A percentile compares a stretch with the other conserved stretches of the same genome.
These are phyloP conservation scores for Madurella fahalii DNA, from an alignment of 2,329 filamentous ascomycete genomes.

Conservation along the genomic window DNA sequence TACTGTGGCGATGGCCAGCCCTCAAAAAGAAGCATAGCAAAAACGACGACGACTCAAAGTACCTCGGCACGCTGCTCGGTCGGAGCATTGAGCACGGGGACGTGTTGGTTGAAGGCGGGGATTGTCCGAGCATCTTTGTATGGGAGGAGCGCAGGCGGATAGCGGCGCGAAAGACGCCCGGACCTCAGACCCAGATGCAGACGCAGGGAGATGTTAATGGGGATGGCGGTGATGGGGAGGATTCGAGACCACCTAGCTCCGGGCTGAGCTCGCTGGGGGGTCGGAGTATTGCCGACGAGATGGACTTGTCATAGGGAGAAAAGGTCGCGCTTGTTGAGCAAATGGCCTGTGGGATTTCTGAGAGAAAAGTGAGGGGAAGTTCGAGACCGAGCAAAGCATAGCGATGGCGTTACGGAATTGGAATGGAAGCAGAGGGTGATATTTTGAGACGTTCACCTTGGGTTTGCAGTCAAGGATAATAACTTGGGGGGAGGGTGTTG, in stretches of 20 bases:
- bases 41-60: slow-evolving; percentile 80
- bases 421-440: not conserved
- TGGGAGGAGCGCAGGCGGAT: slow-evolving; percentile 52
- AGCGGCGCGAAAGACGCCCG: slow-evolving; percentile 28
- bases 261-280: slow-evolving; percentile 56
- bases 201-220: slow-evolving; percentile 17
- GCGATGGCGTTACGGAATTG: slow-evolving; percentile 38
- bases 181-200: slow-evolving; percentile 22
- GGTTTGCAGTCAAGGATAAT: not conserved
- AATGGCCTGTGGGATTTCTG: not conserved
- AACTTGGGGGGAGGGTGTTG: not conserved
- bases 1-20: slow-evolving; percentile 42
- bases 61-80: slow-evolving; percentile 78
- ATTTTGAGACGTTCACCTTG: too few species aligned
- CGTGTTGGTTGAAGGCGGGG: slow-evolving; percentile 74
- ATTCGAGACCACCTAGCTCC: slow-evolving; percentile 49
- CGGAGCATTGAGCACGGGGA: slow-evolving; percentile 66
- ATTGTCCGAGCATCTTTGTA: slow-evolving; percentile 60
- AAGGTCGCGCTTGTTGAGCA: not conserved
- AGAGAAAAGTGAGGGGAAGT: not conserved
- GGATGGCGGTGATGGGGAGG: slow-evolving; percentile 18
- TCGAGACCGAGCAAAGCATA: slow-evolving; percentile 33
- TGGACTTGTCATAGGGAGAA: slow-evolving; percentile 38
- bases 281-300: slow-evolving; percentile 41
- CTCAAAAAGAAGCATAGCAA: slow-evolving; percentile 93